A percentile compares a stretch with the other conserved stretches of the same genome.
Evolutionary conservation across 495 filamentous ascomycete genomes (phyloP).

Genomic region (Daldinia vernicosa): DNA sequence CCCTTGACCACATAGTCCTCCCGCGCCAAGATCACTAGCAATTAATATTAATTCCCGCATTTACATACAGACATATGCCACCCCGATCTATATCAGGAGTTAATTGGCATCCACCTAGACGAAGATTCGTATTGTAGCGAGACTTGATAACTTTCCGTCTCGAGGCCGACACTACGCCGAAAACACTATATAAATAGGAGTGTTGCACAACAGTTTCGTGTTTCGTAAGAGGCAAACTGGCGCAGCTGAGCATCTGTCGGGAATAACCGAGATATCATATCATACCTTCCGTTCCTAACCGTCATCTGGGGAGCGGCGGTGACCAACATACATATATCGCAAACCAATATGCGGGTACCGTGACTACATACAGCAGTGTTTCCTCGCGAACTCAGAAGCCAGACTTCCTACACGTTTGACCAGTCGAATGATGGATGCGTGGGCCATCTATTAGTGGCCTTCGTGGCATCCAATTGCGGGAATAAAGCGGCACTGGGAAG

Average conservation of each 20-base stretch:
- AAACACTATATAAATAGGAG: not conserved
- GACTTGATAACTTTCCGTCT: not conserved
- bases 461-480: not conserved
- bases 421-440: not conserved
- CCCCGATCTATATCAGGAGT: not conserved
- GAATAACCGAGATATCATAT: not conserved
- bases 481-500: not conserved
- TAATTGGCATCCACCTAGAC: not conserved
- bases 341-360: not conserved
- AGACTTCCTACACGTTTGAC: not conserved
- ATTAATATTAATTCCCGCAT: not conserved
- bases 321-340: not conserved
- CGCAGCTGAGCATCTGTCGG: not conserved
- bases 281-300: not conserved
- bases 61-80: not conserved
- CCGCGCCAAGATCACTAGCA: not conserved
- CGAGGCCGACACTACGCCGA: not conserved
- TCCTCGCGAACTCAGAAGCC: not conserved
- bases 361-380: not conserved
- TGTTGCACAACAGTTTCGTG: not conserved
- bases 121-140: not conserved
- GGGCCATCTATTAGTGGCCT: too few species aligned
- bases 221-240: not conserved
- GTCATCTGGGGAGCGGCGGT: not conserved
- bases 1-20: not conserved